Evolutionary conservation across 441 rosid species (phyloP).

Genomic region (Metrosideros polymorpha): DNA sequence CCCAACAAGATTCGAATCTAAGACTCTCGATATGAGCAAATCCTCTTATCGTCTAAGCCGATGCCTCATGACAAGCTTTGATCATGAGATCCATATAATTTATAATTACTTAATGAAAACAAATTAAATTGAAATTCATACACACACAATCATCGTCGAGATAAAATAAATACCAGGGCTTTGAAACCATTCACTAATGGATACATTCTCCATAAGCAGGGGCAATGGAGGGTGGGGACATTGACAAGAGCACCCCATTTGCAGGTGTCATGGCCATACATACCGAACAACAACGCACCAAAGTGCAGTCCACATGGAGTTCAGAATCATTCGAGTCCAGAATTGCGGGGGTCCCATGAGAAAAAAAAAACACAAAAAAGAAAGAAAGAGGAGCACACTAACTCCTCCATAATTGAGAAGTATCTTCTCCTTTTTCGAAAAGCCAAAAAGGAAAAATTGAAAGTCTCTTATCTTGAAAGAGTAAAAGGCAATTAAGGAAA

Average conservation of each 20-base stretch:
- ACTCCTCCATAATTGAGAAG: neutral
- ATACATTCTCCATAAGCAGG: neutral
- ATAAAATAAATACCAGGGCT: neutral
- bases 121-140: neutral
- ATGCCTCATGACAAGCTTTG: accelerated
- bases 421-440: neutral
- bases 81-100: neutral
- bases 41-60: neutral
- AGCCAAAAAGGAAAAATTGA: neutral
- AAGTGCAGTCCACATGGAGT: neutral
- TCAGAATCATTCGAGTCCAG: neutral
- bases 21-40: neutral
- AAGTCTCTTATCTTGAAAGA: neutral
- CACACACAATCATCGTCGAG: neutral
- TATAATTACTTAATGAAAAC: too few species aligned
- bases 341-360: neutral
- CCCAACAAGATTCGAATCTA: neutral
- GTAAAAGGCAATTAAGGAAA: neutral
- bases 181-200: neutral
- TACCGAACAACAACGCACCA: neutral
- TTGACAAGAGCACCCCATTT: neutral
- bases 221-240: neutral
- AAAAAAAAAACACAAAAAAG: neutral
- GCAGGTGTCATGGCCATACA: neutral
- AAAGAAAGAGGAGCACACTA: neutral